These are phyloP conservation scores for Clavariopsis aquatica DNA, from an alignment of 495 filamentous ascomycete species.

Conservation along the genomic window DNA sequence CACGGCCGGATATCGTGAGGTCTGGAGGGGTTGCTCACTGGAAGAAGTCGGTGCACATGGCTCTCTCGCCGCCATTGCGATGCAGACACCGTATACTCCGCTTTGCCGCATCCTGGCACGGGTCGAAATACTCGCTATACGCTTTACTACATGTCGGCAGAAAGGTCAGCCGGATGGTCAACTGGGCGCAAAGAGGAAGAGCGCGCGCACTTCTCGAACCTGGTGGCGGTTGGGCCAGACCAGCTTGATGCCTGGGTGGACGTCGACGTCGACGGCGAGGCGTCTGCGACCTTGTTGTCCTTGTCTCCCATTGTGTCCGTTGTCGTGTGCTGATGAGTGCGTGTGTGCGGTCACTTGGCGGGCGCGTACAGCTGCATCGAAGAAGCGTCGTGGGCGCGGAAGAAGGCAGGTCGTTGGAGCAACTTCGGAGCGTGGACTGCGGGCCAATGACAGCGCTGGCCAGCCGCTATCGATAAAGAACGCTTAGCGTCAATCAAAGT, in stretches of 20 bases:
- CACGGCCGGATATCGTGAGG: neutral
- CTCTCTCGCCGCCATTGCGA: conserved; percentile 77
- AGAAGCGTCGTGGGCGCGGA: neutral
- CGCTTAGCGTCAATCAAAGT: neutral
- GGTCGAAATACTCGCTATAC: conserved; percentile 84
- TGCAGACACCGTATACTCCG: conserved; percentile 82
- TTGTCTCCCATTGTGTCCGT: conserved; percentile 20
- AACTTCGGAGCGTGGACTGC: conserved; percentile 6
- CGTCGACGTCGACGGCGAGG: neutral
- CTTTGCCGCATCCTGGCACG: conserved; percentile 91
- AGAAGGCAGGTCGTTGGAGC: conserved; percentile 12
- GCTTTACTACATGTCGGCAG: conserved; percentile 64
- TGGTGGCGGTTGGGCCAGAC: conserved; percentile 25
- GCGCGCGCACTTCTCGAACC: conserved; percentile 28
- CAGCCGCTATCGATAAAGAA: conserved; percentile 23
- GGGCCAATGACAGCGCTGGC: conserved; percentile 1
- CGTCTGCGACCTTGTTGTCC: conserved; percentile 1
- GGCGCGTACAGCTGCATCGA: conserved; percentile 22
- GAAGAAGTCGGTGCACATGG: conserved; percentile 93
- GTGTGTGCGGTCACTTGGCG: conserved; percentile 19
- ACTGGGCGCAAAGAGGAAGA: neutral
- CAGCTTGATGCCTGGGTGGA: conserved; percentile 3
- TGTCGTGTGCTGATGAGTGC: neutral
- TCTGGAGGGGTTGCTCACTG: conserved; percentile 58
- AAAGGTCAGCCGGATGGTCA: neutral